A percentile compares a stretch with the other conserved stretches of the same genome.
Evolutionary conservation across 305 asterid species (phyloP).

Genomic region (Petunia hybrid): DNA sequence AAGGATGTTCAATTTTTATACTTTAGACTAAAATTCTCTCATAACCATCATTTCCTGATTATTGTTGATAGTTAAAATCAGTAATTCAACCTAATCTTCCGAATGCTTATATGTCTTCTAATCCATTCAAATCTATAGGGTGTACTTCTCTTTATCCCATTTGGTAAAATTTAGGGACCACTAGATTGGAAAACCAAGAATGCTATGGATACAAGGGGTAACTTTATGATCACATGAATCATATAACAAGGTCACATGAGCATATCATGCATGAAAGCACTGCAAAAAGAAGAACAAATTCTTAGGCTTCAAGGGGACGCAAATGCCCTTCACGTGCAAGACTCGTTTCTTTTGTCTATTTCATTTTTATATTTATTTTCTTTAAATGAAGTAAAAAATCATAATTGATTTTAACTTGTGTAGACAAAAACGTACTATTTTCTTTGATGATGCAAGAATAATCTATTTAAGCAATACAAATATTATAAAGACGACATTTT

Average conservation of each 20-base stretch:
- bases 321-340: constrained; percentile 32
- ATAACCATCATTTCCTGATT: no score
- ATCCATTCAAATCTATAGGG: not conserved
- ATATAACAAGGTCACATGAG: constrained; percentile 32
- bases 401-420: no score
- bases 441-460: not conserved
- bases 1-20: no score
- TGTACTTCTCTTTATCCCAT: not conserved
- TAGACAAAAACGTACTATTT: no score
- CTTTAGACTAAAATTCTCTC: no score
- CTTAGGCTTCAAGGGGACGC: constrained; percentile 33
- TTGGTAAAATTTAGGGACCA: constrained; percentile 12
- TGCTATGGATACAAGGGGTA: not conserved
- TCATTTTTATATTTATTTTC: no score
- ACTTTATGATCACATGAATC: constrained; percentile 31
- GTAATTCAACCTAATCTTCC: not conserved
- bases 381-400: not conserved
- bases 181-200: constrained; percentile 19
- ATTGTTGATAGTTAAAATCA: no score
- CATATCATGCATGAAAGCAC: constrained; percentile 20
- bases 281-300: not conserved
- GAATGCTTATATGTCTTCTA: not conserved
- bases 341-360: not conserved
- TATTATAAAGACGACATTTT: not conserved
- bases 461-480: not conserved